Conservation (phyloP, 768 basidiomycete genomes). For the Porphyrellus cyaneotinctus region DNA sequence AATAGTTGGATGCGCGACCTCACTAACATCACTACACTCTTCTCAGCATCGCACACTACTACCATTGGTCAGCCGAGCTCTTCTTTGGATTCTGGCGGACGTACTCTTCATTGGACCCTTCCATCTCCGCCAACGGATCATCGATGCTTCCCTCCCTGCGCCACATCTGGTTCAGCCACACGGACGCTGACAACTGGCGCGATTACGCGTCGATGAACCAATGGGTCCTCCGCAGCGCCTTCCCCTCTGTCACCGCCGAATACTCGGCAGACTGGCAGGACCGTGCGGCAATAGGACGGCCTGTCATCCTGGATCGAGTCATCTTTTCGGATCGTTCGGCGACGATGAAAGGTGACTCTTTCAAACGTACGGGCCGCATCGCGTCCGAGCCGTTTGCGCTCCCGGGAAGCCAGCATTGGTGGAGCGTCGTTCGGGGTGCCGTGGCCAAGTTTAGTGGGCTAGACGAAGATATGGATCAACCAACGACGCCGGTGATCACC, state of each 20-base stretch:
- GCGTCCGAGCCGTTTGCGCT: slow-evolving; percentile 73
- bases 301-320: slow-evolving; percentile 83
- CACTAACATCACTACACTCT: neutral
- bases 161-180: slow-evolving; percentile 71
- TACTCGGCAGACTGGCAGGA: slow-evolving; percentile 83
- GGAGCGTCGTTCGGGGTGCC: slow-evolving; percentile 70
- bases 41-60: slow-evolving; percentile 81
- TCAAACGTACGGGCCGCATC: slow-evolving; percentile 65
- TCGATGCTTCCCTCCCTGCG: slow-evolving; percentile 71
- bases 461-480: slow-evolving; percentile 40
- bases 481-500: slow-evolving; percentile 77
- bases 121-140: slow-evolving; percentile 59
- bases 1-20: neutral
- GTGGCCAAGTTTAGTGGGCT: slow-evolving; percentile 70
- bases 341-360: slow-evolving; percentile 69
- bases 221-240: slow-evolving; percentile 73
- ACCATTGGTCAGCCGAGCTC: slow-evolving; percentile 90
- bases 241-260: slow-evolving; percentile 79
- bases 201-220: slow-evolving; percentile 93
- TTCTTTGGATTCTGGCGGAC: slow-evolving; percentile 92
- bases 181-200: slow-evolving; percentile 77
- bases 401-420: slow-evolving; percentile 79
- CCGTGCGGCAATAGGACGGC: slow-evolving; percentile 60
- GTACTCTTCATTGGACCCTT: slow-evolving; percentile 75
- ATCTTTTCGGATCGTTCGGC: slow-evolving; percentile 84